Base-by-base conservation (phyloP, 2,329 filamentous ascomycete genomes). In the Cadophora gregata region DNA sequence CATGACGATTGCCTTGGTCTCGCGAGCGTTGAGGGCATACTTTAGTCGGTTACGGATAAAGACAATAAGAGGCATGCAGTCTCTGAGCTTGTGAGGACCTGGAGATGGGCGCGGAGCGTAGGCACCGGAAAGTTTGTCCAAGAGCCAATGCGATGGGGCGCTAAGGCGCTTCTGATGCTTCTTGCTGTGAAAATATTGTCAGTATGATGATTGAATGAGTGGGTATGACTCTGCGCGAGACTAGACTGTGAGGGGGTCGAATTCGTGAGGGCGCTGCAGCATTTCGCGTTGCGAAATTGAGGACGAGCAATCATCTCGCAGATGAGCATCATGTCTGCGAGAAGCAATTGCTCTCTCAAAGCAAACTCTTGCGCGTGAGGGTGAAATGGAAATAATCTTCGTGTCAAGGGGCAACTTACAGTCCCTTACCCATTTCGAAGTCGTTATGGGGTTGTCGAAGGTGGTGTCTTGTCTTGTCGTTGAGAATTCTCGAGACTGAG, bases 131-230 rank as follows among this genome's bases (percentile, higher is more conserved):
- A 99, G 89, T 86, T 99, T 99, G 93, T 99, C 96, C 83, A 99
- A 88, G 82, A 99, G 93, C 96, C 96, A 99, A 91, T 98, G 96
- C 83, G 92, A 96, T 81, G 96, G 96, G 82, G 96, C 96, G 86
- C 92, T 96, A 82, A 98, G 89, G 88, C 96, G 94, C 94, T 99
- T 98, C 86, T 98, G 95, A 87, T 99, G 96, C 92, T 97, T 97
- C 90, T 96, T 96, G 85, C 91, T 94, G 80, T 79, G 75, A 72
- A 51, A 59, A 38, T 65, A 47, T 50, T 47, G 59, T 73, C 68
- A 74, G 72, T 67, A 58, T 24, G 21, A 21, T 21, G 27, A 12
- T 42, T 19, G 31, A 24, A 16, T n/a, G 47, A n/a, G 14, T 31
- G 8, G 1, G 21, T 21, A 5, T 47, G 21, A 16, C 27, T 45